Conservation (phyloP, 1,284 basidiomycete genomes). For the Cystobasidium sp. region DNA sequence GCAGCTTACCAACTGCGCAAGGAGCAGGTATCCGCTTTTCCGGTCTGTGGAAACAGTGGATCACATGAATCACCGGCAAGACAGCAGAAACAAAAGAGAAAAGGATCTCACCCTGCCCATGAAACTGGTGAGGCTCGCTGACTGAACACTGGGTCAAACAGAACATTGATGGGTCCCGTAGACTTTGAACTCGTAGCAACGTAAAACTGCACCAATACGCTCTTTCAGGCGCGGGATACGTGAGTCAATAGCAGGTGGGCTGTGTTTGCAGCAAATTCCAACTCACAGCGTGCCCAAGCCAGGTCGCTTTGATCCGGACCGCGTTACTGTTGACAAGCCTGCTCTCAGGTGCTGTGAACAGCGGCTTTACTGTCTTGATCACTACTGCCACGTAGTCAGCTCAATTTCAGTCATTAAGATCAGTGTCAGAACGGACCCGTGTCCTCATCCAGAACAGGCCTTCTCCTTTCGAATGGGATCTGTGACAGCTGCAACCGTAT, state of each 20-base stretch:
- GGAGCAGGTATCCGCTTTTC: constrained; percentile 47
- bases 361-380: not conserved
- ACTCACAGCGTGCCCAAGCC: constrained; percentile 50
- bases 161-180: constrained; percentile 41
- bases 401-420: too few relatives aligned
- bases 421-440: too few relatives aligned
- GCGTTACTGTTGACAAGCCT: not conserved
- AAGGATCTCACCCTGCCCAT: constrained; percentile 31
- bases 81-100: constrained; percentile 33
- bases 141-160: constrained; percentile 55
- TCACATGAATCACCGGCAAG: too few relatives aligned
- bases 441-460: too few relatives aligned
- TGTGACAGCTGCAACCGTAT: too few relatives aligned
- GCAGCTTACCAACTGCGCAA: constrained; percentile 51
- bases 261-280: not conserved
- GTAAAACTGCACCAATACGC: not conserved
- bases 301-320: constrained; percentile 43
- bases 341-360: constrained; percentile 17
- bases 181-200: not conserved
- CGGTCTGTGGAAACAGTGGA: constrained; percentile 43
- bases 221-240: not conserved
- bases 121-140: constrained; percentile 51
- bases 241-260: too few relatives aligned
- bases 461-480: too few relatives aligned
- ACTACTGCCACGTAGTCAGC: too few relatives aligned